Base-by-base conservation (phyloP, 768 basidiomycete species). In the Pulveroboletus sp. region DNA sequence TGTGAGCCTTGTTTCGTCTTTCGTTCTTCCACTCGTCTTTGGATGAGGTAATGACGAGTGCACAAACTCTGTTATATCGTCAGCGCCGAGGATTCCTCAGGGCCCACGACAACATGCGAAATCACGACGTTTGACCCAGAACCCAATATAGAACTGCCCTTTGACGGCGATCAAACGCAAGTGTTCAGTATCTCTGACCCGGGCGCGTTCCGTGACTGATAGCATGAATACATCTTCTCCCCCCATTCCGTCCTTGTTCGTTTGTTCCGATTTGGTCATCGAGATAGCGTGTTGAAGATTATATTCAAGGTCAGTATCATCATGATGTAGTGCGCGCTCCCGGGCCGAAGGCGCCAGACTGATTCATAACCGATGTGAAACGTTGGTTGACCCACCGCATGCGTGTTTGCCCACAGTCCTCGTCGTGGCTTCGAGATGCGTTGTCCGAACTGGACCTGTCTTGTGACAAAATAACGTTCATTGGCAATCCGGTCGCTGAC, bases 381-480 rank as follows among this genome's bases (percentile, higher is more conserved):
- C 9, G 4, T 32, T 32, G 38, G 43, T 33, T 35, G 21, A 41
- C 13, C 28, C 24, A 27, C 39, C 38, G 13, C 17, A 39, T 30
- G 31, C n/a, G 24, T n/a, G n/a, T 18, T 49, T 76, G 24, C 26
- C n/a, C 14, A 15, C 47, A 68, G 67, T 68, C 66, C 81, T 95
- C 94, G 3, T 93, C 88, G 6, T 94, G 93, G 90, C 84, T 98
- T 31, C 83, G 89, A 38, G 93, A 96, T 51, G 93, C 94, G 0
- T 78, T 97, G 13, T 83, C 85, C 10, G 95, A 97, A 62, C 76
- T 99, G 13, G 93, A 97, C 57, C 80, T 91, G 15, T 88, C 91
- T 0, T 91, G 86, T 63, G 84, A 90, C 38, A 88, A 83, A 52
- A 76, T 98, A 17, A 89, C 87, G 1, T 83, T 98, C 65, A 81